A percentile compares a stretch with the other conserved stretches of the same genome.
Evolutionary conservation across 345 rosid species (phyloP).

Genomic region (Rhizophora apiculata): DNA sequence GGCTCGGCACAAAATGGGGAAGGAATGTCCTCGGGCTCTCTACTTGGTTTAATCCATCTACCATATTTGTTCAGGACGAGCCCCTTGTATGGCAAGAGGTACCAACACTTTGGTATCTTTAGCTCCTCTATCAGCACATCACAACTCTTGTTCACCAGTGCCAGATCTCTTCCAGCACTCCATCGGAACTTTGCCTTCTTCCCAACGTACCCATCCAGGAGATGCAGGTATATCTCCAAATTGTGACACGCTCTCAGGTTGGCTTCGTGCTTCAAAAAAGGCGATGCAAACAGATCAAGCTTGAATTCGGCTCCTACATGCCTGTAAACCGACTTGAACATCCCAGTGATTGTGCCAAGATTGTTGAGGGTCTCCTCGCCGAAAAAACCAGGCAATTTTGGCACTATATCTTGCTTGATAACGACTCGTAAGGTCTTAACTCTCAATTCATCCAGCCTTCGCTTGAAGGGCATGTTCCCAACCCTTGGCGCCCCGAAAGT

Average conservation of each 20-base stretch:
- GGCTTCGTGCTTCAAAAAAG: constrained; percentile 32
- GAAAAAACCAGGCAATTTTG: constrained; percentile 39
- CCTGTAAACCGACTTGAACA: constrained; percentile 38
- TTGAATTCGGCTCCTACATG: constrained; percentile 39
- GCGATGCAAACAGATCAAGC: constrained; percentile 33
- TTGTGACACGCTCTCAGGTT: constrained; percentile 34
- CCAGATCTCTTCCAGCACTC: constrained; percentile 37
- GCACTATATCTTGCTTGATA: constrained; percentile 42
- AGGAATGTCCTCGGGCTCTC: not conserved
- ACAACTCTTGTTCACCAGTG: constrained; percentile 41
- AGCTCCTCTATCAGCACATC: constrained; percentile 42
- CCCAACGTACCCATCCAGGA: constrained; percentile 36
- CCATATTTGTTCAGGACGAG: constrained; percentile 23
- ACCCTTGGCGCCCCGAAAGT: constrained; percentile 45
- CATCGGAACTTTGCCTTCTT: constrained; percentile 14
- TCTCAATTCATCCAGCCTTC: constrained; percentile 27
- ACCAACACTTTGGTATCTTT: constrained; percentile 35
- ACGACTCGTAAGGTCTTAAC: constrained; percentile 38
- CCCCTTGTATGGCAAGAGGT: constrained; percentile 50
- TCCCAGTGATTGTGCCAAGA: constrained; percentile 31
- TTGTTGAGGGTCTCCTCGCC: constrained; percentile 32
- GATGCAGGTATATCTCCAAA: constrained; percentile 38
- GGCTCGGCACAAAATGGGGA: too few relatives aligned
- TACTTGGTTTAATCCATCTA: not conserved
- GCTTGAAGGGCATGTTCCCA: constrained; percentile 39